Evolutionary conservation across 2,329 filamentous ascomycete species (phyloP).

Genomic region (Penicillium fuscoglaucum): DNA sequence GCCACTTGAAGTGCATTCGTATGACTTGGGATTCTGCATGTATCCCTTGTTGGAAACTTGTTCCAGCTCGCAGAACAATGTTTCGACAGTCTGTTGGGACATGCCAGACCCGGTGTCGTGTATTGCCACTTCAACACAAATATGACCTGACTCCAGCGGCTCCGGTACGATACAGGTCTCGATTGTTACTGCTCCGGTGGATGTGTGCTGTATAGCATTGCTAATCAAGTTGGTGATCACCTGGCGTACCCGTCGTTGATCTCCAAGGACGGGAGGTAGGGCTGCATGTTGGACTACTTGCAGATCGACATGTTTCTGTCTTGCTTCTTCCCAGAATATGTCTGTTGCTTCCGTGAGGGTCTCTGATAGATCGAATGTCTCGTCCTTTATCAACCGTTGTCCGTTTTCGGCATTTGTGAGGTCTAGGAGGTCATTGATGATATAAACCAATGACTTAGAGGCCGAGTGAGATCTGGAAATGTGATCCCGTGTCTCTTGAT

Average conservation of each 20-base stretch:
- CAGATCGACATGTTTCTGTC: slow-evolving; percentile 71
- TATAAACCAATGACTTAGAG: slow-evolving; percentile 86
- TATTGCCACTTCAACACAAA: slow-evolving; percentile 70
- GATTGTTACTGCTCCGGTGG: slow-evolving; percentile 65
- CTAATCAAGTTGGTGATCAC: slow-evolving; percentile 78
- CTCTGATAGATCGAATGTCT: slow-evolving; percentile 69
- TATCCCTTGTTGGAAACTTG: slow-evolving; percentile 64
- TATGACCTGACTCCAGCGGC: slow-evolving; percentile 53
- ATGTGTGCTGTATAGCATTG: slow-evolving; percentile 84
- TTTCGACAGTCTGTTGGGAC: slow-evolving; percentile 56
- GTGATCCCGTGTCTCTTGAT: slow-evolving; percentile 80
- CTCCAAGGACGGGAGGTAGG: slow-evolving; percentile 73
- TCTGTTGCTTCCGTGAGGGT: slow-evolving; percentile 75
- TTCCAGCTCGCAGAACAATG: slow-evolving; percentile 61
- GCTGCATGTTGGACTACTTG: slow-evolving; percentile 66
- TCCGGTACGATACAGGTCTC: slow-evolving; percentile 60
- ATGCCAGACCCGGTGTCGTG: slow-evolving; percentile 73
- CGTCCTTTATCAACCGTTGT: slow-evolving; percentile 72
- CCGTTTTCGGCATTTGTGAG: slow-evolving; percentile 85
- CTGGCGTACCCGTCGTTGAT: slow-evolving; percentile 75
- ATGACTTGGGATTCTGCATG: slow-evolving; percentile 24
- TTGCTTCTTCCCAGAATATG: slow-evolving; percentile 72
- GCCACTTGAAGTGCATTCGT: slow-evolving; percentile 30
- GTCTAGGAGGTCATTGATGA: slow-evolving; percentile 87
- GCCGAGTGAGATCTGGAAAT: slow-evolving; percentile 80